Conservation (phyloP, 75 land plant genomes). For the Ceratopteris richardii region DNA sequence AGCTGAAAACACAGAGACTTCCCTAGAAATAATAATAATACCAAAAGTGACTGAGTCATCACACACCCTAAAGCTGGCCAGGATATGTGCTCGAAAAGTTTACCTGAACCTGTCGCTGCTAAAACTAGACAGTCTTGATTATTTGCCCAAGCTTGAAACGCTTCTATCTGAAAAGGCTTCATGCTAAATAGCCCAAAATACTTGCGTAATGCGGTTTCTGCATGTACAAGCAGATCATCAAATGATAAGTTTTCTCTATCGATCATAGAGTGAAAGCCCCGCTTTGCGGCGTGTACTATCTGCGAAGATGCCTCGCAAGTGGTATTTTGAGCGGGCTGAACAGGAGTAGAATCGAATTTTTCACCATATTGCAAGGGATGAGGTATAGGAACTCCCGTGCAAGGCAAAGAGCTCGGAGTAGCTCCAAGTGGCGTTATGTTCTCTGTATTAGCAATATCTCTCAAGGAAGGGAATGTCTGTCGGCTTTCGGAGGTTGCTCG, state of each 20-base stretch:
- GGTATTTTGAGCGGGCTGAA: no score
- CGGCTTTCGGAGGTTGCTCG: background rate
- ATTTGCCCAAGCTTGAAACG: slow-evolving; percentile 53
- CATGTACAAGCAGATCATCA: background rate
- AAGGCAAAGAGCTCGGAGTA: no score
- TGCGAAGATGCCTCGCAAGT: background rate
- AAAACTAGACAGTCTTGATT: slow-evolving; percentile 71
- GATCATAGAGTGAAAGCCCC: no score
- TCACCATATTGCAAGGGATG: no score
- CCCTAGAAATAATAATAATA: slow-evolving; percentile 25
- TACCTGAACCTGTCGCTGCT: slow-evolving; percentile 94
- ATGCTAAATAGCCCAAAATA: slow-evolving; percentile 50
- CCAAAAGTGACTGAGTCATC: background rate
- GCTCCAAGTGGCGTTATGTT: background rate
- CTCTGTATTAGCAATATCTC: no score
- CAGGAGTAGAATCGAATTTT: no score
- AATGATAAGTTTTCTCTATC: background rate
- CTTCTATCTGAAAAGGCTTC: slow-evolving; percentile 73
- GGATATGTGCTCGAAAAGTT: no score
- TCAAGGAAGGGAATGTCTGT: no score
- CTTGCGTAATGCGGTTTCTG: slow-evolving; percentile 27
- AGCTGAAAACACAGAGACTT: slow-evolving; percentile 76
- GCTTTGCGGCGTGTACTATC: no score
- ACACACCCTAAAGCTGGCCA: background rate
- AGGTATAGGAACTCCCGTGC: no score